Base-by-base conservation (phyloP, 768 basidiomycete genomes). In the Suillus subalutaceus region DNA sequence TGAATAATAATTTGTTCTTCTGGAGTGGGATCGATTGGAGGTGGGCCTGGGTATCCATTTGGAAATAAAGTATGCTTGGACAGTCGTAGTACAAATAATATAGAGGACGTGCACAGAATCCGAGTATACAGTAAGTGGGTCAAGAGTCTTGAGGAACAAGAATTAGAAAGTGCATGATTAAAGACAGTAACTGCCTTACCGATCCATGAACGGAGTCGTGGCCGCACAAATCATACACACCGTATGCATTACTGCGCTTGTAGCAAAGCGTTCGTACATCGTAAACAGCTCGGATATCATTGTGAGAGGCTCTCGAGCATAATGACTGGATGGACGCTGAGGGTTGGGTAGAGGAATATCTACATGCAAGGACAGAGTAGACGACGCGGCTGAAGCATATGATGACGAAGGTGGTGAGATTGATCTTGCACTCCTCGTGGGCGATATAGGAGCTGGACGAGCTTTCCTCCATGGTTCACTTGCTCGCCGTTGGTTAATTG, bases 21-120 rank as follows among this genome's bases (percentile, higher is more conserved):
- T 1, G 80, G 79, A 0, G 90, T 88, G 20, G 96, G 96, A 53
- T 93, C 92, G 1, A 85, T 79, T 2, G 90, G 88, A 1, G 88
- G 77, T 0, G 89, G 87, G 0, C 85, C 92, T 1, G 94, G 95
- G 78, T 93, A 94, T 16, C 97, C 96, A 67, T 89, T 88, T 4
- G 97, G 96, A 74, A 97, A 99, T 35, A 99, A 82, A 9, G 90
- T 84, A 10, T 83, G 83, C 71, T 92, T 93, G 16, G 88, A 78
- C 6, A 83, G 72, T 44, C 86, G 84, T 44, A 88, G 80, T 35
- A 85, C 74, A 40, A 80, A 80, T 23, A 90, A 81, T 32, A 93
- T 74, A 60, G 85, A 83, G 6, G 80, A 67, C 6, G 86, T 80
- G 1, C 87, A 84, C 32, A 86, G 80, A 64, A 91, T 78, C 23